Percentiles rank a stretch among this genome's conserved stretches.
Conservation (phyloP, 2,329 filamentous ascomycete species). For the Penicillium italicum region DNA sequence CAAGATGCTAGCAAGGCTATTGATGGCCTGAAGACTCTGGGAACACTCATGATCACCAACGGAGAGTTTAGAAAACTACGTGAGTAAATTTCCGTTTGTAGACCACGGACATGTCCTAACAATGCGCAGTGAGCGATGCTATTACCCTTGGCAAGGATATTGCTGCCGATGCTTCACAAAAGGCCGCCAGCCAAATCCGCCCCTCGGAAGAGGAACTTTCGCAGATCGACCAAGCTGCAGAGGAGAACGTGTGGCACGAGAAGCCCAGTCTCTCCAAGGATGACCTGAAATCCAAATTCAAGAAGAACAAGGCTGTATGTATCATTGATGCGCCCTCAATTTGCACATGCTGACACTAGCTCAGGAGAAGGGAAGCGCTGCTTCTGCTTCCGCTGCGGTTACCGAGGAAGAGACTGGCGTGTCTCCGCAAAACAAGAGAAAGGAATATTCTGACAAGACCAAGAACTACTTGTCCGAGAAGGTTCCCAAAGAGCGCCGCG, state of each 20-base stretch:
- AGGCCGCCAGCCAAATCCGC: constrained; percentile 69
- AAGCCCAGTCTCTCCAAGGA: constrained; percentile 70
- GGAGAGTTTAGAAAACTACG: constrained; percentile 90
- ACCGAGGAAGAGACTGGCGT: constrained; percentile 52
- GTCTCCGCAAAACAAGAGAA: constrained; percentile 46
- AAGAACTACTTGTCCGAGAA: constrained; percentile 79
- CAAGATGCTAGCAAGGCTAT: constrained; percentile 81
- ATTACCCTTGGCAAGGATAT: constrained; percentile 81
- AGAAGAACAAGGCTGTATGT: constrained; percentile 54
- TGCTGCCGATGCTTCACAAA: constrained; percentile 80
- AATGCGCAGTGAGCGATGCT: constrained; percentile 66
- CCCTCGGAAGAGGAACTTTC: constrained; percentile 72
- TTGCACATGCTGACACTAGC: not conserved
- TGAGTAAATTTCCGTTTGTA: constrained; percentile 46
- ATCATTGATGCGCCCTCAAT: constrained; percentile 16
- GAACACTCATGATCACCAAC: constrained; percentile 87
- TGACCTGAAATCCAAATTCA: constrained; percentile 60
- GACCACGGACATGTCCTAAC: constrained; percentile 15
- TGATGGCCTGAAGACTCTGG: constrained; percentile 81
- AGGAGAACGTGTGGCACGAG: constrained; percentile 93
- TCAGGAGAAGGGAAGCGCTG: constrained; percentile 55
- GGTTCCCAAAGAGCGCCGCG: constrained; percentile 86
- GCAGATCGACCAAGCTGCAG: constrained; percentile 77
- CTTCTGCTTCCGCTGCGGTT: constrained; percentile 24
- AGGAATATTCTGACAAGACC: constrained; percentile 45